Evolutionary conservation across 73 alveolate genomes (phyloP).

Genomic region (Paramecium octaurelia): DNA sequence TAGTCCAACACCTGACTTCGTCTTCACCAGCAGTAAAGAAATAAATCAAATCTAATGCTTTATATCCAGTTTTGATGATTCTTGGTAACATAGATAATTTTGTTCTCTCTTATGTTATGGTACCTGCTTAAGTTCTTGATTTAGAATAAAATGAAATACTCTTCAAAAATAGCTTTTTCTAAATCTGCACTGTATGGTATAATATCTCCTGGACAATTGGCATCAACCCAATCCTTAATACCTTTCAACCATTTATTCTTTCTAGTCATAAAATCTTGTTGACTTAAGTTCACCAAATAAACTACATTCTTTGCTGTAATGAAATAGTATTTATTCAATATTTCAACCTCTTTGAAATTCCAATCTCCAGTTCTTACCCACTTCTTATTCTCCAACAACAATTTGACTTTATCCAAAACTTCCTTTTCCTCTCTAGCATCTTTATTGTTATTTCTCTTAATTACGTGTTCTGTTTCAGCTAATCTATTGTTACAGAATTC

Average conservation of each 20-base stretch:
- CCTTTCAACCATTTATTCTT: slow-evolving; percentile 93
- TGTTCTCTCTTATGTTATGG: slow-evolving; percentile 73
- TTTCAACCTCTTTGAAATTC: slow-evolving; percentile 92
- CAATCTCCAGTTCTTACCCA: slow-evolving; percentile 80
- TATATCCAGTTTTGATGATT: slow-evolving; percentile 92
- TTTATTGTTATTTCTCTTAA: slow-evolving; percentile 87
- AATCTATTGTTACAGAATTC: slow-evolving; percentile 71
- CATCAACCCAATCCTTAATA: slow-evolving; percentile 88
- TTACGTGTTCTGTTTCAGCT: slow-evolving; percentile 88
- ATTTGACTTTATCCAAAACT: slow-evolving; percentile 75
- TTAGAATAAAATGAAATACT: neutral
- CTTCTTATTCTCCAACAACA: slow-evolving; percentile 72
- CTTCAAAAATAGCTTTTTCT: slow-evolving; percentile 81
- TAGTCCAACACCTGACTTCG: slow-evolving; percentile 99
- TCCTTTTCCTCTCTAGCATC: slow-evolving; percentile 86
- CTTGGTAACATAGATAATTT: slow-evolving; percentile 86
- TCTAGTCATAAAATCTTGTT: slow-evolving; percentile 82
- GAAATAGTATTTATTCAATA: slow-evolving; percentile 85
- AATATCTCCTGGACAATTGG: slow-evolving; percentile 95
- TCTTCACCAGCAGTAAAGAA: slow-evolving; percentile 99
- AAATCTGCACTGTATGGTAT: slow-evolving; percentile 93
- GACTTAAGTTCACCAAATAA: slow-evolving; percentile 89
- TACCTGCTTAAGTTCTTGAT: neutral
- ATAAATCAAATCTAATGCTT: slow-evolving; percentile 91
- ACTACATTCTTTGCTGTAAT: slow-evolving; percentile 98